phyloP scores from a whole-genome alignment of 805 yeast species.

The Saccharomycopsis fodiens region DNA sequence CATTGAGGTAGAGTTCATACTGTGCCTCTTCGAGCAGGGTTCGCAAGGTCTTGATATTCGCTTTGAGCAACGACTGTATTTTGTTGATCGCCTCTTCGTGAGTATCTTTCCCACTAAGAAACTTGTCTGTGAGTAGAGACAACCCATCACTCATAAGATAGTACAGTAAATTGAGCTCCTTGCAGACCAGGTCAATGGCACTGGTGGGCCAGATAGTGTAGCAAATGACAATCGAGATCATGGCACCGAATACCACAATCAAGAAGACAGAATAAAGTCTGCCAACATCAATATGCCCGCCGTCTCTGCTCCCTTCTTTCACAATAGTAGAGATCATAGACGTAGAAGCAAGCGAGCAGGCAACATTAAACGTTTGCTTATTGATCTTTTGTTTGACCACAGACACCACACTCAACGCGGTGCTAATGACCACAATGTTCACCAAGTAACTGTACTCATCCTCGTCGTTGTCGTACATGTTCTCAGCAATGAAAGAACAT shows the following conservation, averaged over 20 bases:
- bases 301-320: slow-evolving; percentile 56
- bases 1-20: slow-evolving; percentile 49
- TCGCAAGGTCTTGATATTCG: slow-evolving; percentile 33
- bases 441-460: slow-evolving; percentile 43
- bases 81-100: slow-evolving; percentile 30
- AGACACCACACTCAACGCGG: slow-evolving; percentile 59
- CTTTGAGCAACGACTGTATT: slow-evolving; percentile 33
- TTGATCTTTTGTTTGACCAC: slow-evolving; percentile 60
- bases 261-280: slow-evolving; percentile 46
- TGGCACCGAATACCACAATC: slow-evolving; percentile 55
- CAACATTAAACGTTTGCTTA: slow-evolving; percentile 68
- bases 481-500: slow-evolving; percentile 45
- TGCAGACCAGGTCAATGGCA: slow-evolving; percentile 41
- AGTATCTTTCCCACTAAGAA: slow-evolving; percentile 42
- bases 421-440: slow-evolving; percentile 45
- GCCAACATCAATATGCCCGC: slow-evolving; percentile 47
- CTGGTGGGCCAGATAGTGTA: slow-evolving; percentile 56
- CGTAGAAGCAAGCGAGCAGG: slow-evolving; percentile 71
- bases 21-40: slow-evolving; percentile 47
- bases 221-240: slow-evolving; percentile 52
- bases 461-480: slow-evolving; percentile 36
- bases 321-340: slow-evolving; percentile 62
- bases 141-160: slow-evolving; percentile 41
- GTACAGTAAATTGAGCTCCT: slow-evolving; percentile 42
- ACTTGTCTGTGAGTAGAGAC: slow-evolving; percentile 28